Evolutionary conservation across 2,329 filamentous ascomycete genomes (phyloP).

Genomic region (Penicillium hordei): DNA sequence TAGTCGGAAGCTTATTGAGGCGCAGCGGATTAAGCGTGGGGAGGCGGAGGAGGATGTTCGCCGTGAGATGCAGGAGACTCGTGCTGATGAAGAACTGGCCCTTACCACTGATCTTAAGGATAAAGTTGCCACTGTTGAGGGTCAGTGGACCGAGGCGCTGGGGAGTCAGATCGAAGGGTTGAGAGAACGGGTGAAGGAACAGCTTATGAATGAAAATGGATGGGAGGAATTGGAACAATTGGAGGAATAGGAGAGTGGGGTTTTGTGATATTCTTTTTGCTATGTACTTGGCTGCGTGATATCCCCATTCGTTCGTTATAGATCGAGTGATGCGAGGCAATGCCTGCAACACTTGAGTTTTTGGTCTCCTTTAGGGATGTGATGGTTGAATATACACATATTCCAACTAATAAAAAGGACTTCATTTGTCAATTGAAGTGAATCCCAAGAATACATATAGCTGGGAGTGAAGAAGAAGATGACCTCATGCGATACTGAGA

Average conservation of each 20-base stretch:
- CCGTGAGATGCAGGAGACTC: slow-evolving; percentile 57
- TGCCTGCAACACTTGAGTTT: slow-evolving; percentile 3
- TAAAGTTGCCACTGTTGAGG: slow-evolving; percentile 85
- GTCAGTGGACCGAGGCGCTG: slow-evolving; percentile 86
- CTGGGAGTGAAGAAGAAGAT: not conserved
- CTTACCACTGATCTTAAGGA: slow-evolving; percentile 89
- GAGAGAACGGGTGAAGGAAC: slow-evolving; percentile 71
- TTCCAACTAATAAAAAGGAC: not conserved
- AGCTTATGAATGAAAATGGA: slow-evolving; percentile 73
- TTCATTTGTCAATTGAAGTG: not conserved
- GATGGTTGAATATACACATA: not conserved
- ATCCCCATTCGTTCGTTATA: slow-evolving; percentile 27
- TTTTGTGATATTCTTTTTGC: slow-evolving; percentile 10
- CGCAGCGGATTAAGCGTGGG: slow-evolving; percentile 56
- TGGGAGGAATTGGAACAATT: slow-evolving; percentile 76
- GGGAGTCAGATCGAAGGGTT: slow-evolving; percentile 72
- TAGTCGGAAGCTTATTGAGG: slow-evolving; percentile 65
- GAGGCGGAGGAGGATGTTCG: slow-evolving; percentile 45
- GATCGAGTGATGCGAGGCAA: slow-evolving; percentile 12
- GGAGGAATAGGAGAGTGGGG: slow-evolving; percentile 40
- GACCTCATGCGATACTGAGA: slow-evolving; percentile 1
- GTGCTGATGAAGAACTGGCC: slow-evolving; percentile 64
- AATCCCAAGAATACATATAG: not conserved
- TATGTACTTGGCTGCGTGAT: slow-evolving; percentile 18
- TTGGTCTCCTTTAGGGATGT: slow-evolving; percentile 2